A percentile compares a stretch with the other conserved stretches of the same genome.
Conservation (phyloP, 1,284 basidiomycete genomes). For the Microbotryomycetes sp. region DNA sequence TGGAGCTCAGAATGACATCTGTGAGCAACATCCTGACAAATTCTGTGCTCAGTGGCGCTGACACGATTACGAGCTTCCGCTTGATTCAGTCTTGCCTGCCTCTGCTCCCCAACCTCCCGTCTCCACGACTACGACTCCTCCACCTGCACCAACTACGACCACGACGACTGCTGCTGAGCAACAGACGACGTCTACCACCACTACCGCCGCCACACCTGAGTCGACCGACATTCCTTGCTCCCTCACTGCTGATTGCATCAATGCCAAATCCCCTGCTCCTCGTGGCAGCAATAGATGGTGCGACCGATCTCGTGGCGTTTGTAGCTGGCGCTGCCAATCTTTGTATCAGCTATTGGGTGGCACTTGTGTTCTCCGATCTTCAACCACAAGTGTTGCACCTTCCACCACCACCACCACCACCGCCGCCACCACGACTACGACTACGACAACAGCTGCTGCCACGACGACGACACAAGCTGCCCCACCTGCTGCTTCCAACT, state of each 20-base stretch:
- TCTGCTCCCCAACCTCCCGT: not conserved
- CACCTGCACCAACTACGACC: not conserved
- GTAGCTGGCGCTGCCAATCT: not conserved
- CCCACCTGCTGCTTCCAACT: not conserved
- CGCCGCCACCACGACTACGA: not conserved
- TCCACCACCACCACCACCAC: not conserved
- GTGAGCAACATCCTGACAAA: not conserved
- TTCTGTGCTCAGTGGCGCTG: not conserved
- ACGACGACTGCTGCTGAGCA: not conserved
- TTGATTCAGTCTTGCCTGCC: not conserved
- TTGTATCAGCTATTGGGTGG: not conserved
- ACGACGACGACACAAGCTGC: not conserved
- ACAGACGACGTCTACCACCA: not conserved
- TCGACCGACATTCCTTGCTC: not conserved
- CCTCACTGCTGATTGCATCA: not conserved
- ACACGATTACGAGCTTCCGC: not conserved
- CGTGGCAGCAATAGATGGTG: not conserved
- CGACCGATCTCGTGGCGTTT: not conserved
- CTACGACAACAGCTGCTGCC: not conserved
- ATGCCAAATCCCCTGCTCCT: not conserved
- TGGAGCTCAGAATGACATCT: slow-evolving; percentile 9
- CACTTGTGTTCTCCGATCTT: not conserved
- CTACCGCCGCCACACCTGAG: not conserved
- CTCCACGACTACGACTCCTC: not conserved
- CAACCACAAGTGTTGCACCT: not conserved